A percentile compares a stretch with the other conserved stretches of the same genome.
These are phyloP conservation scores for Saturnispora diversa DNA, from an alignment of 805 yeast species.

Conservation along the genomic window DNA sequence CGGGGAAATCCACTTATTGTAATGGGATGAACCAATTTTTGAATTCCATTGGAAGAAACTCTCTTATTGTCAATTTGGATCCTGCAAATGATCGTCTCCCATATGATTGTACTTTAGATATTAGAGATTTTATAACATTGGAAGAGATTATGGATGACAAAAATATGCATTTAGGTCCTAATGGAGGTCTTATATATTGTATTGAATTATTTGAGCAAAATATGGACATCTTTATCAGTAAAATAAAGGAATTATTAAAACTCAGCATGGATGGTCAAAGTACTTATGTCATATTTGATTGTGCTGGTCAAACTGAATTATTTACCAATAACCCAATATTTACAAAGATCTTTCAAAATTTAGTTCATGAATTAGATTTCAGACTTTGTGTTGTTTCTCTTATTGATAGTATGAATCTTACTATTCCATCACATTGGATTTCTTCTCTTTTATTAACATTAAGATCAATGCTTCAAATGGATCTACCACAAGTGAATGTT, in stretches of 20 bases:
- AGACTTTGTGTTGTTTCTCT: constrained; percentile 79
- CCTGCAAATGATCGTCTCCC: constrained; percentile 61
- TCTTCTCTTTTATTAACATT: constrained; percentile 73
- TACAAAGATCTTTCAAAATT: constrained; percentile 51
- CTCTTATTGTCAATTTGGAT: constrained; percentile 79
- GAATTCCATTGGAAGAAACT: constrained; percentile 87
- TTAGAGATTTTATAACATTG: constrained; percentile 46
- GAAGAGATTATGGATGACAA: constrained; percentile 55
- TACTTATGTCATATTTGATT: constrained; percentile 71
- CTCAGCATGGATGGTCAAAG: constrained; percentile 34
- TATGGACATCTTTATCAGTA: constrained; percentile 49
- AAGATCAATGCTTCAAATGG: constrained; percentile 88
- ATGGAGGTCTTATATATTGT: constrained; percentile 88
- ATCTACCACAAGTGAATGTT: constrained; percentile 88
- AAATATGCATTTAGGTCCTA: constrained; percentile 44
- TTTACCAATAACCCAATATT: constrained; percentile 85
- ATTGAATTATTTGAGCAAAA: constrained; percentile 57
- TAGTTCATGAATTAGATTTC: constrained; percentile 58
- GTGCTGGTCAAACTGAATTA: constrained; percentile 95
- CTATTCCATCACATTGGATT: constrained; percentile 83
- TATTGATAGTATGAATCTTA: constrained; percentile 73
- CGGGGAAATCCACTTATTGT: constrained; percentile 94
- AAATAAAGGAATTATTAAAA: constrained; percentile 47
- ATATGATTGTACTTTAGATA: constrained; percentile 48
- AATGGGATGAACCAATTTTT: constrained; percentile 87